phyloP scores from a whole-genome alignment of 305 asterid genomes.

The Striga hermonthica region DNA sequence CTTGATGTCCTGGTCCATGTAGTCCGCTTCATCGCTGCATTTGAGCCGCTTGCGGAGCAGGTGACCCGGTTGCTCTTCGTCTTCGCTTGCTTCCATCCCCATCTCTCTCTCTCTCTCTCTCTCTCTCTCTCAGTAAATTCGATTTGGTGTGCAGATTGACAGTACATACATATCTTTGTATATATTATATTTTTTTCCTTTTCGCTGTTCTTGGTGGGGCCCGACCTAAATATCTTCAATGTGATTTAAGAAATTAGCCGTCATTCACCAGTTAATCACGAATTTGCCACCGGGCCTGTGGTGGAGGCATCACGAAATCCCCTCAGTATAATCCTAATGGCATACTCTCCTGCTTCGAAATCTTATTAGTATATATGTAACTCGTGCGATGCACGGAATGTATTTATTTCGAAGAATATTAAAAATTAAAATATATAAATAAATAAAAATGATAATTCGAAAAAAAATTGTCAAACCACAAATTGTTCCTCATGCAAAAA shows the following conservation, averaged over 20 bases:
- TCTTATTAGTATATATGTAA: too few species aligned
- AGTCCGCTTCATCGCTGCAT: conserved; percentile 37
- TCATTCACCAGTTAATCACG: conserved; percentile 27
- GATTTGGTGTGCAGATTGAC: neutral
- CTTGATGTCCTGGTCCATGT: conserved; percentile 33
- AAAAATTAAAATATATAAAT: too few species aligned
- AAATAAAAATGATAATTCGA: too few species aligned
- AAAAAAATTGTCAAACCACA: too few species aligned
- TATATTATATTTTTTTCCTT: too few species aligned
- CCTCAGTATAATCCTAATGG: too few species aligned
- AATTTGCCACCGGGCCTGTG: conserved; percentile 29
- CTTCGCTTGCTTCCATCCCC: conserved; percentile 46
- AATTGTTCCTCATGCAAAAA: too few species aligned
- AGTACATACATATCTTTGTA: too few species aligned
- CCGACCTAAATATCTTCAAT: neutral
- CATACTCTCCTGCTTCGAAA: too few species aligned
- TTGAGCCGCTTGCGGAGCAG: conserved; percentile 51
- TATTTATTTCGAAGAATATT: too few species aligned
- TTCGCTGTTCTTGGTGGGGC: neutral
- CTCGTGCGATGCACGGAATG: too few species aligned
- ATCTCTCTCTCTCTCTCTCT: conserved; percentile 28
- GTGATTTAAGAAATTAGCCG: conserved; percentile 26
- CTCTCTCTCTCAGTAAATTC: neutral
- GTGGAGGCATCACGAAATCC: neutral
- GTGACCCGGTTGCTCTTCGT: conserved; percentile 33